A percentile compares a stretch with the other conserved stretches of the same genome.
These are phyloP conservation scores for Cladophialophora exuberans DNA, from an alignment of 2,329 filamentous ascomycete genomes.

Conservation along the genomic window DNA sequence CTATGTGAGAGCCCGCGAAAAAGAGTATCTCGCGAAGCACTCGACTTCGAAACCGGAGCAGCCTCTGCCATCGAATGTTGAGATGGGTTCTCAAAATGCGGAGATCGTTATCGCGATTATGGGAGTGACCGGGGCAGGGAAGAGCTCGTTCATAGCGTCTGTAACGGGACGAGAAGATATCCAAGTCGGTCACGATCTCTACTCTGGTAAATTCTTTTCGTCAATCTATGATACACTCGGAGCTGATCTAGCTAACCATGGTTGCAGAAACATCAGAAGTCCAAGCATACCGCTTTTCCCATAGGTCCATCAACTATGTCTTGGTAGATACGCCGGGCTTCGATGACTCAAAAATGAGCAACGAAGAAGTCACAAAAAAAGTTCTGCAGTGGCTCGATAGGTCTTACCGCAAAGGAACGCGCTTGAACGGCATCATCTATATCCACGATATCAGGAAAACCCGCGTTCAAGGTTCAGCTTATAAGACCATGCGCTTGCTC, in stretches of 20 bases:
- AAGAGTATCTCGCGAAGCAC: background rate
- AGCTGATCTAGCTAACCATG: background rate
- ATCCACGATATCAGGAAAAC: conserved; percentile 12
- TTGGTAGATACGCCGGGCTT: conserved; percentile 27
- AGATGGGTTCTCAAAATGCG: background rate
- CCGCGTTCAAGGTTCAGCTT: conserved; percentile 10
- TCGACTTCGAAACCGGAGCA: background rate
- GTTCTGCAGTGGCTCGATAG: conserved; percentile 15
- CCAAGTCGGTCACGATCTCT: background rate
- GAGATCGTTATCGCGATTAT: background rate
- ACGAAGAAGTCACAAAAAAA: conserved; percentile 12
- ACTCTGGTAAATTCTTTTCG: background rate
- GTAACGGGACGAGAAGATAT: background rate
- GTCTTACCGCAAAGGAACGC: background rate
- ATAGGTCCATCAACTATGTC: background rate
- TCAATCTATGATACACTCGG: background rate
- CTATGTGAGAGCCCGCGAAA: background rate
- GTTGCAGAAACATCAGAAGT: background rate
- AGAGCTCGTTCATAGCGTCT: background rate
- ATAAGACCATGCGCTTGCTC: conserved; percentile 18
- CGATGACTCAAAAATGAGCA: conserved; percentile 10
- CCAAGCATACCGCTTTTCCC: background rate
- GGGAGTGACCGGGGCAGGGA: background rate
- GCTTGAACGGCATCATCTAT: conserved; percentile 9
- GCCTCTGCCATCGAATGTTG: background rate